Conservation (phyloP, 179 eudicot species). For the Silene vulgaris region DNA sequence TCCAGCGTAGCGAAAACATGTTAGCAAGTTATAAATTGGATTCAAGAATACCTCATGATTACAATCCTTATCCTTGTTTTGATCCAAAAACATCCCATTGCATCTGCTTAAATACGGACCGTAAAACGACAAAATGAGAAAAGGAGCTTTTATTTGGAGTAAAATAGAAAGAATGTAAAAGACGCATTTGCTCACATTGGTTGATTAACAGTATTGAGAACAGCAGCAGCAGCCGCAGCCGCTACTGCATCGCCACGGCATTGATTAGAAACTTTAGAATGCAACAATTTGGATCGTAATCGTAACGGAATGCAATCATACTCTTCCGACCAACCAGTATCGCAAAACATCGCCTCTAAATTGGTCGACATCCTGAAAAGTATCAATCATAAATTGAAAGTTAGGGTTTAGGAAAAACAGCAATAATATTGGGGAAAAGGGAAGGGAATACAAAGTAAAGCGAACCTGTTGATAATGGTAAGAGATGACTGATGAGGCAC, state of each 20-base stretch:
- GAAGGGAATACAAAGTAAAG: no score
- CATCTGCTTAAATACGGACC: not conserved
- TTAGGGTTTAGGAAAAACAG: no score
- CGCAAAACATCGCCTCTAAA: conserved; percentile 7
- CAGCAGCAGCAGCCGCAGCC: not conserved
- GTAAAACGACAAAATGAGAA: not conserved
- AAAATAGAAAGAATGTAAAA: not conserved
- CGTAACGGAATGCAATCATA: conserved; percentile 26
- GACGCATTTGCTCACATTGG: not conserved
- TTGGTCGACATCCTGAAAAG: conserved; percentile 22
- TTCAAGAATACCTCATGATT: conserved; percentile 19
- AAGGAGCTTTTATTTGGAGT: not conserved
- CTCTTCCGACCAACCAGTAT: conserved; percentile 27
- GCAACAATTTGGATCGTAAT: conserved; percentile 24
- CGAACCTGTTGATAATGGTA: no score
- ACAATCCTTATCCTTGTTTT: conserved; percentile 4
- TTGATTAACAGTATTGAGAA: not conserved
- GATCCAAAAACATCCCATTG: not conserved
- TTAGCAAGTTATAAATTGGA: not conserved
- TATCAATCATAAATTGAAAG: no score
- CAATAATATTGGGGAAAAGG: no score
- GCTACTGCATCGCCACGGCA: not conserved
- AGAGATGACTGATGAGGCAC: no score
- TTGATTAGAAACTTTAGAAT: not conserved
- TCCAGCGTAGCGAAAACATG: not conserved